Base-by-base conservation (phyloP, 331 rosid species). In the Prunus yedoensis region DNA sequence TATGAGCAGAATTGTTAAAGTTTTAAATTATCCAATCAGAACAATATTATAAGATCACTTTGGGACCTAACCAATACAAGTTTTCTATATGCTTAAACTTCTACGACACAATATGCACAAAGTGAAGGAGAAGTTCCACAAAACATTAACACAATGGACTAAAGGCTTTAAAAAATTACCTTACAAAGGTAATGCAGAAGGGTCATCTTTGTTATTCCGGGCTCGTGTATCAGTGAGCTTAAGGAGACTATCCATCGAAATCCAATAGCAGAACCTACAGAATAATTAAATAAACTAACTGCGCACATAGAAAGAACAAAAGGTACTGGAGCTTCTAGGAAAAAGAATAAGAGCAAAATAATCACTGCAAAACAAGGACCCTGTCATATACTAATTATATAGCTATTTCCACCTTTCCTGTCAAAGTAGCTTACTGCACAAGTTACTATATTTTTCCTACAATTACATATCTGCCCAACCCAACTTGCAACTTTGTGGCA, bases 141-240 rank as follows among this genome's bases (percentile, higher is more conserved):
- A 63, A 32, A 32, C 17, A 65, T 64, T 41, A 65, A n/a, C 5
- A 18, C 9, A 16, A 56, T 56, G 30, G 5, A 77, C 43, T 25
- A 30, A 56, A 4, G 11, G 67, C 10, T n/a, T 51, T 4, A 77
- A 73, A 51, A 74, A 49, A 85, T 70, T 88, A 95, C 99, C 99
- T 95, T 95, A 70, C 99, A 95, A 81, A 95, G 98, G 83, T 95
- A 92, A 83, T 95, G 99, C 99, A 95, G 91, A 78, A 95, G 98
- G 80, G 99, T 95, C 97, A 89, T 92, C 89, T 91, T n/a, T 95
- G 81, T 59, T 95, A 83, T 95, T 95, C 77, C 87, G 89, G 65
- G 98, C 89, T 50, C 99, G 88, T 61, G 96, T 95, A 73, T 95
- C 99, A 3, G 94, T 87, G 78, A 95, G 99, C 81, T 95, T 95